Base-by-base conservation (phyloP, 2,329 filamentous ascomycete genomes). In the Pseudogymnoascus sp. region DNA sequence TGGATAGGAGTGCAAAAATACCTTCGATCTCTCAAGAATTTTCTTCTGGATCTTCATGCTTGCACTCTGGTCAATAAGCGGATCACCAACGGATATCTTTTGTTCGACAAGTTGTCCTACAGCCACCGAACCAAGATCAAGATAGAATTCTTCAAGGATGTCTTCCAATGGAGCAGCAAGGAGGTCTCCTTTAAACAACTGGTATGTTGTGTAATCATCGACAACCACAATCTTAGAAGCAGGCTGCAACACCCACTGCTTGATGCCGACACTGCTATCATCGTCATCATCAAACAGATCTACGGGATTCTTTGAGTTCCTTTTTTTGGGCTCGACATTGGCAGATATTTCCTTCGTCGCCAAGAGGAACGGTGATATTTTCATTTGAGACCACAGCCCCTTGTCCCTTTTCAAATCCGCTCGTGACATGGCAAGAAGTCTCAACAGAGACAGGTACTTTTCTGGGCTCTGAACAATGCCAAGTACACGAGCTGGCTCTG, bases 121-220 rank as follows among this genome's bases (percentile, higher is more conserved):
- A 62, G 84, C 85, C 49, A 86, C 83, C 3, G 91, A 88, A 1
- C 94, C 94, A 3, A 99, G 85, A 6, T 86, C 82, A 36, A 85
- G 75, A 74, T 99, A 99, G 66, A 99, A 93, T 1, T 83, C 82
- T 72, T 99, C 94, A 1, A 99, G 79, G 0, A 77, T 73, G 66
- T 97, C 94, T 71, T 99, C 94, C 72, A 96, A 90, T 0, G 94
- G 95, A 0, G 92, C 92, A 64, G 89, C 92, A 28, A 96, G 82
- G 30, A 99, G 80, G 65, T 86, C 84, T 60, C 91, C 85, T 71
- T 92, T 93, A 79, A 99, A 99, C 1, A 94, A 80, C 35, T 88
- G 87, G 72, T 93, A 96, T 70, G 89, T 92, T 69, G 91, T 89
- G 69, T 94, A 92, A 69, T 97, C 93, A 71, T 96, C 91, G 9